Evolutionary conservation across 306 rosid genomes (phyloP).

Genomic region (Malus orientalis): DNA sequence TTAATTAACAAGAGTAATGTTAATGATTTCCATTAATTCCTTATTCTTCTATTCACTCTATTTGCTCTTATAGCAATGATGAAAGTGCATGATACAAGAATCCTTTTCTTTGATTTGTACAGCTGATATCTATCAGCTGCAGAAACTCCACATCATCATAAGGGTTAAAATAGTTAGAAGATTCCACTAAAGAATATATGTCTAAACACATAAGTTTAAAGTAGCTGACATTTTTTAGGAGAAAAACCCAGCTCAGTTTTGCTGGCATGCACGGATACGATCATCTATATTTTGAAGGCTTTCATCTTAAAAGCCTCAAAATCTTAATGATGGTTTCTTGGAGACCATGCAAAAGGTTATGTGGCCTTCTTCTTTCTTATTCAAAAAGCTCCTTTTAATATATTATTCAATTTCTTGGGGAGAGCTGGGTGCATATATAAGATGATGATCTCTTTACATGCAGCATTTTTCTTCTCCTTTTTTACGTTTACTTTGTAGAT

Average conservation of each 20-base stretch:
- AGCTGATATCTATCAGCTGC: slow-evolving; percentile 6
- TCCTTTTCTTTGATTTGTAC: slow-evolving; percentile 18
- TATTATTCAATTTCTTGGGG: background rate
- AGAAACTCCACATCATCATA: slow-evolving; percentile 1
- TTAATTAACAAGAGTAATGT: background rate
- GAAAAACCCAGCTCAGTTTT: slow-evolving; percentile 44
- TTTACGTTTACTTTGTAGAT: slow-evolving; percentile 29
- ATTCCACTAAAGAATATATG: slow-evolving; percentile 43
- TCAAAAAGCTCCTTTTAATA: slow-evolving; percentile 37
- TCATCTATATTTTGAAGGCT: slow-evolving; percentile 22
- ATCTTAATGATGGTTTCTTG: slow-evolving; percentile 68
- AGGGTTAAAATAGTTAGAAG: slow-evolving; percentile 45
- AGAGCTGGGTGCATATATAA: background rate
- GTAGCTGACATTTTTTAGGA: slow-evolving; percentile 46
- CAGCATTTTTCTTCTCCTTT: background rate
- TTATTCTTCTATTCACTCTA: background rate
- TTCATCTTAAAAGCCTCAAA: slow-evolving; percentile 62
- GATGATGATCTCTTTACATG: slow-evolving; percentile 12
- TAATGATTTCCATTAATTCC: background rate
- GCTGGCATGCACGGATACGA: slow-evolving; percentile 42
- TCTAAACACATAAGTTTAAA: slow-evolving; percentile 56
- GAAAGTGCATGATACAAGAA: slow-evolving; percentile 22
- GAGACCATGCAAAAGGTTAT: slow-evolving; percentile 95
- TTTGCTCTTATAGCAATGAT: slow-evolving; percentile 38
- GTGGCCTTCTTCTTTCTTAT: slow-evolving; percentile 48